Evolutionary conservation across 192 early-diverging fungal genomes (phyloP), one percentile per base, ranked within the genome.

Genomic region (Backusella mclennaniae): DNA sequence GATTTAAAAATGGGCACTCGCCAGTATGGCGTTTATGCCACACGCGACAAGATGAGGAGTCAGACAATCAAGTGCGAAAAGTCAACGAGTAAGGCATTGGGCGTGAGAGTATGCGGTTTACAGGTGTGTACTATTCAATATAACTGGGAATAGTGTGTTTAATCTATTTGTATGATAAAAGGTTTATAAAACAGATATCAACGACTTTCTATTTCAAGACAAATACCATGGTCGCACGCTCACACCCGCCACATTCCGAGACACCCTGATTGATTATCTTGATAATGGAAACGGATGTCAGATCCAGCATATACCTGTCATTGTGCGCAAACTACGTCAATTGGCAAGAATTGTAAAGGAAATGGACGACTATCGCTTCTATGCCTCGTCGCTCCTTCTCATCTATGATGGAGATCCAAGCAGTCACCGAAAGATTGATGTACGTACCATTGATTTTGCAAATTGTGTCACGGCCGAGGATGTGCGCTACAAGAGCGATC

Each of bases 1-100:
- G 97, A 99, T 83, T 87, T 99, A 68, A 99, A 99, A 75, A 99
- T 99, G 98, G 98, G 98, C 26, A 97, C 95, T 7, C 88, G 98
- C 3, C 98, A 99, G 81, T 93, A 98, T 76, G 97, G 98, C 9
- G 91, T 99, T 66, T 90, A 95, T 86, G 96, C 95, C 1, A 87
- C 92, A 1, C 86, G 87, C 4, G 90, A 91, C 36, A 99, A 99
- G 80, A 88, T 92, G 59, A 82, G 88, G 35, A 96, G 93, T 44
- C 97, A 99, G 83, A 96, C 92, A 59, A 86, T 86, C 59, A 99
- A 99, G 82, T 99, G 97, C 76, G 95, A 94, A 73, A 86, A 87
- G 41, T 95, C 95, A 8, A 99, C 98, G 19, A 96, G 95, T 83
- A 94, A 94, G 76, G 88, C 89, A 66, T 87, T 98, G 41, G 98